These are phyloP conservation scores for Trichoderma cornu-damae DNA, from an alignment of 2,329 filamentous ascomycete species.

Conservation along the genomic window DNA sequence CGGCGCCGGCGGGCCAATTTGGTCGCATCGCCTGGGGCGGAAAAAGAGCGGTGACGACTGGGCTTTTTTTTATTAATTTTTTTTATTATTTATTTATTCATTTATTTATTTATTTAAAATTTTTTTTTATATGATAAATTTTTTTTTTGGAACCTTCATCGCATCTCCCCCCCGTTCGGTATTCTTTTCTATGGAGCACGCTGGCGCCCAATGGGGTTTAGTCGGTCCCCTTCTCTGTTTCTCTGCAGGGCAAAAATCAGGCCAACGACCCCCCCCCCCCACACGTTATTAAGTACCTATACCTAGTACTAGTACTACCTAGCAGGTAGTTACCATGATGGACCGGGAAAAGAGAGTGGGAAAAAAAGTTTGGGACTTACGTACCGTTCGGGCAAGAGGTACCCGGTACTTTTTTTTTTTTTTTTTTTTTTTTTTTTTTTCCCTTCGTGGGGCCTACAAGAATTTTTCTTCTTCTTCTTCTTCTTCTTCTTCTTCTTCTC, in stretches of 20 bases:
- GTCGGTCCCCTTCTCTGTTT: conserved; percentile 12
- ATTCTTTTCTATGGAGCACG: neutral
- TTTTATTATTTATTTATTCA: too few species aligned
- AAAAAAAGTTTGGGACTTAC: conserved; percentile 5
- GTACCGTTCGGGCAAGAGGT: conserved; percentile 16
- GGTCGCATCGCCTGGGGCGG: neutral
- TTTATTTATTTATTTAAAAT: too few species aligned
- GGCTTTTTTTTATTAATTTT: neutral
- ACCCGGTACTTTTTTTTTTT: conserved; percentile 18
- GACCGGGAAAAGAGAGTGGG: conserved; percentile 14
- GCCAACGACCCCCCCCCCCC: conserved; percentile 24
- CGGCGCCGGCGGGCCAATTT: neutral
- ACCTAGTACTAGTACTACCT: too few species aligned
- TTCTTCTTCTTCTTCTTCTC: neutral
- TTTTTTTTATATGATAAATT: too few species aligned
- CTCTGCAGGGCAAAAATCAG: conserved; percentile 22
- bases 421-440: conserved; percentile 20
- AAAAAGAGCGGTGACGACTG: conserved; percentile 20
- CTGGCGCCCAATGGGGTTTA: conserved; percentile 3
- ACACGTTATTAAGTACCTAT: too few species aligned
- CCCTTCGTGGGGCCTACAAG: conserved; percentile 12
- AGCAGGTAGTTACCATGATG: too few species aligned
- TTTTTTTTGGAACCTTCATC: too few species aligned
- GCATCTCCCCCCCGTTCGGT: neutral
- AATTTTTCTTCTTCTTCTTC: conserved; percentile 10